These are phyloP conservation scores for Trichoderma sp. DNA, from an alignment of 2,329 filamentous ascomycete species.

Conservation along the genomic window DNA sequence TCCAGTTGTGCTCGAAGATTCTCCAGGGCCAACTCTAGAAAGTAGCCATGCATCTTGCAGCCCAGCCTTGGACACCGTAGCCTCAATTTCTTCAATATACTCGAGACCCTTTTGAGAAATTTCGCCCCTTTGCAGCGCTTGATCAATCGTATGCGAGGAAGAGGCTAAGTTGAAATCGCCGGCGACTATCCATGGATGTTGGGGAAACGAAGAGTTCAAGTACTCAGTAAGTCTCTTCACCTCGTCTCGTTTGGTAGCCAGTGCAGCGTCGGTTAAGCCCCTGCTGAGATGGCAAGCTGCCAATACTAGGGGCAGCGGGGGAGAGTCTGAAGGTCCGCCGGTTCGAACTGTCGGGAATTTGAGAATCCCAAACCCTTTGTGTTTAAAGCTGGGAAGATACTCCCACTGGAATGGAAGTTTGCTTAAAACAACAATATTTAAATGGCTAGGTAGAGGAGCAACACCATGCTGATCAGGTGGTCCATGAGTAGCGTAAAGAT, in stretches of 20 bases:
- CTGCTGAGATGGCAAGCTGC: slow-evolving; percentile 60
- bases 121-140: slow-evolving; percentile 49
- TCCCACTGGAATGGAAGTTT: slow-evolving; percentile 55
- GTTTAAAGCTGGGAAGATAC: slow-evolving; percentile 51
- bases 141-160: slow-evolving; percentile 53
- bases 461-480: slow-evolving; percentile 51
- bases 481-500: slow-evolving; percentile 56
- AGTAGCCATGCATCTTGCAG: slow-evolving; percentile 53
- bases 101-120: slow-evolving; percentile 50
- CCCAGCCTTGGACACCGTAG: slow-evolving; percentile 42
- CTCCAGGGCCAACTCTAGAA: slow-evolving; percentile 43
- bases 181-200: slow-evolving; percentile 53
- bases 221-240: slow-evolving; percentile 49
- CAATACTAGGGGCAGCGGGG: slow-evolving; percentile 45
- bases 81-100: slow-evolving; percentile 46
- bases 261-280: slow-evolving; percentile 57
- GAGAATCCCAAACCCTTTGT: slow-evolving; percentile 57
- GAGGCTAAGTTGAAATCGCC: slow-evolving; percentile 66
- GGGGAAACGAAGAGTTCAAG: slow-evolving; percentile 40
- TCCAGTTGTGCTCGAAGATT: slow-evolving; percentile 33
- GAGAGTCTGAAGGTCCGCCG: neutral
- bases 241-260: slow-evolving; percentile 56
- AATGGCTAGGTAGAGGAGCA: slow-evolving; percentile 55
- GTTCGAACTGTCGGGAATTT: slow-evolving; percentile 33
- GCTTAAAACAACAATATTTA: slow-evolving; percentile 61